Evolutionary conservation across 768 basidiomycete species (phyloP), one percentile per base, ranked within the genome.

Genomic region (Phlebiopsis flavidoalba): DNA sequence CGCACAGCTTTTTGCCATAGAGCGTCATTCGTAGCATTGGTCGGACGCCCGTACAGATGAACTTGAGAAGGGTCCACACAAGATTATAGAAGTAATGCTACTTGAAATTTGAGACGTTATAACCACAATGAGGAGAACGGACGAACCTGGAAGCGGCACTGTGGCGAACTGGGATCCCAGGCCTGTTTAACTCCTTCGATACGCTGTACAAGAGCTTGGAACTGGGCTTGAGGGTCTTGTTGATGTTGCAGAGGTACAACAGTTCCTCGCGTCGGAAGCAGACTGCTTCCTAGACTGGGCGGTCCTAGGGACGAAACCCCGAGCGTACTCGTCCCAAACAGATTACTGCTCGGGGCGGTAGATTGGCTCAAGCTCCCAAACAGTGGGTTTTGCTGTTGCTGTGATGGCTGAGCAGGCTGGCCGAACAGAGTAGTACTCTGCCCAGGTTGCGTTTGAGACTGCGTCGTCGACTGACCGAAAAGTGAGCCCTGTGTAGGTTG

Each of bases 31-130:
- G 82, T 80, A 12, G 86, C 85, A 65, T 91, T 91, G 14, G 78
- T 70, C 12, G 93, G 92, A 15, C 89, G 84, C 7, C 82, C 85
- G 63, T 90, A 95, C 55, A 85, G 65, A 26, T 75, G 77, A 2
- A 89, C 83, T 64, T 86, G 79, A 5, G 75, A 76, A 0, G 90
- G 89, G 65, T 89, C 85, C 4, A 93, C 4, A 93, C 90, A 14
- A 91, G 75, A 66, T 93, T 94, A 71, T 95, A 94, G 65, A 95
- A 95, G 63, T 83, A 84, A 64, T 91, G 83, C 91, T 93, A 54
- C 22, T 43, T 59, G 19, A 49, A 19, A 17, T 6, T 11, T 59
- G 33, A 48, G 17, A 2, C 19, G 48, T 21, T 7, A 36, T 19
- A 58, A 60, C 1, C 31, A 11, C 50, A 55, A 24, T 8, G 46